Evolutionary conservation across 306 rosid species (phyloP), one percentile per base, ranked within the genome.

Genomic region (Dryas drummondii): DNA sequence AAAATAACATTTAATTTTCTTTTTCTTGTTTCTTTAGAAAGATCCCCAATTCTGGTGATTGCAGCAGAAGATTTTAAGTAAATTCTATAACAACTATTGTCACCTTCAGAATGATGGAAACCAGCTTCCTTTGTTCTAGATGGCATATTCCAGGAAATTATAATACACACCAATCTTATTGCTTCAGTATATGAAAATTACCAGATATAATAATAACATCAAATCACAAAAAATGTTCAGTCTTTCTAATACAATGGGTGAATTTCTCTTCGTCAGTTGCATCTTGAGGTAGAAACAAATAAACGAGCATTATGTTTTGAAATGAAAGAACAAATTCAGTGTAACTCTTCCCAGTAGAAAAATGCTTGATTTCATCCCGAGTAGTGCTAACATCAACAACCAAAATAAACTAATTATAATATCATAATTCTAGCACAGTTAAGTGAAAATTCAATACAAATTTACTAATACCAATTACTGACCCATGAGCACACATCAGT

Each of bases 401-500:
- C 37, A 2, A 32, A 32, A 32, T 1, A 32, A 1, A 59, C 45
- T 32, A 68, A 6, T 10, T 15, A 50, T 27, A 6, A 32, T 1
- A 32, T n/a, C 26, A 75, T 12, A 8, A 42, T 55, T 64, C 59
- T 69, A 16, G 71, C 37, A 19, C 50, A 22, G 12, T 13, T 12
- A 48, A 58, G 47, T 53, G 12, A 71, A 44, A 32, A 41, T 45
- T 16, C 7, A 5, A 56, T 19, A 56, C 4, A 3, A 19, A 17
- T 19, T 66, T 40, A 22, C 16, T 71, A 66, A 79, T 12, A 37
- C 7, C 3, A 44, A 41, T 41, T 32, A 26, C 80, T 48, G 78
- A 90, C 97, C 98, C 98, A 6, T 55, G 80, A 1, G 98, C 97
- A 15, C 81, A 27, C 91, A 91, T 91, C 46, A 91, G 86, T 32